These are phyloP conservation scores for Lepidium aucheri DNA, from an alignment of 345 rosid genomes.

Conservation along the genomic window DNA sequence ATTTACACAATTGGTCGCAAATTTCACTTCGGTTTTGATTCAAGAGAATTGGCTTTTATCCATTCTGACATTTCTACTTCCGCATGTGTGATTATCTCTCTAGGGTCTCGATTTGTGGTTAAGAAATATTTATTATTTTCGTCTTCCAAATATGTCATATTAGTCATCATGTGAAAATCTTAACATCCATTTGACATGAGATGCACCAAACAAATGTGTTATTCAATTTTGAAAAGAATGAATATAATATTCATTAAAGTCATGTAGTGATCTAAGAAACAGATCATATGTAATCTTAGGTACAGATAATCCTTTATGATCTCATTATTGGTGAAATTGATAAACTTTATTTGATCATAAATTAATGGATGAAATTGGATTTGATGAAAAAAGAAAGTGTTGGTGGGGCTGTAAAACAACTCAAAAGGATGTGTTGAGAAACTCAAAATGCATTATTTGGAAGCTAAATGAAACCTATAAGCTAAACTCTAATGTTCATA, in stretches of 20 bases:
- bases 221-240: background rate
- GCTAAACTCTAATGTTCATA: constrained; percentile 13
- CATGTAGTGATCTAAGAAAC: constrained; percentile 21
- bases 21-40: too few species aligned
- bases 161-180: too few species aligned
- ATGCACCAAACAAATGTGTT: too few species aligned
- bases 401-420: constrained; percentile 27
- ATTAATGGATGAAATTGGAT: background rate
- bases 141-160: too few species aligned
- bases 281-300: constrained; percentile 25
- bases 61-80: too few species aligned
- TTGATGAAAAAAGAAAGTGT: background rate
- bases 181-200: too few species aligned
- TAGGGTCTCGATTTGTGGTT: too few species aligned
- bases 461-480: constrained; percentile 18
- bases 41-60: too few species aligned
- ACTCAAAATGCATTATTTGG: constrained; percentile 13
- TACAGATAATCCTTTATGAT: constrained; percentile 25
- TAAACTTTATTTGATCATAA: too few species aligned
- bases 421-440: constrained; percentile 21
- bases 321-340: constrained; percentile 21
- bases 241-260: background rate
- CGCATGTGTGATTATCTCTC: too few species aligned
- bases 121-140: too few species aligned
- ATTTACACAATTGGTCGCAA: too few species aligned